Base-by-base conservation (phyloP, 1,284 basidiomycete species). In the Heterobasidion annosum region DNA sequence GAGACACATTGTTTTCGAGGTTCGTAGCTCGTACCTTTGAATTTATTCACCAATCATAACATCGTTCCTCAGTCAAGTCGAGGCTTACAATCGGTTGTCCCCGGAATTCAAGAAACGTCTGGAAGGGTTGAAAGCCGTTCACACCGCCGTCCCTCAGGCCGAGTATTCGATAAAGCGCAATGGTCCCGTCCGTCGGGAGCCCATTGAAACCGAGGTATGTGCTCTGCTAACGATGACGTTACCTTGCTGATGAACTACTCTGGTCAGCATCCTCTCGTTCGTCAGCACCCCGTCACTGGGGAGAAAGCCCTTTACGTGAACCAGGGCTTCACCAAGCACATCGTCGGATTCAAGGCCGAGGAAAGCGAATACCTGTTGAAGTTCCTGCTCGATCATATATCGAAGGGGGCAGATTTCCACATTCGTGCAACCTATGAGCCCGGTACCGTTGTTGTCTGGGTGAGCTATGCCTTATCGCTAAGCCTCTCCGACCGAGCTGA, bases 1-100 rank as follows among this genome's bases (percentile, higher is more conserved):
- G 80, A 9, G 81, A 83, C 65, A 84, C 83, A 0, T 70, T 83
- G 61, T 84, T 83, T 70, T 65, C 73, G 8, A 40, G 37, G 25
- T 25, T 25, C 25, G 25, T 25, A 25, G 25, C 25, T 25, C 25
- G 25, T 25, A 16, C 8, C 40, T 43, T 43, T 8, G 40, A 13
- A 43, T 13, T 4, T 43, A 8, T 16, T 43, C 13, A 8, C 40
- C 3, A 8, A 43, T 13, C 6, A 13, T 43, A 43, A 13, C 12
- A 43, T 7, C 40, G 12, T 16, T 7, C 40, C 12, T 16, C 40
- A 43, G 12, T 13, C 77, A 81, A 59, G 78, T 77, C 54, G 80
- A 81, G 57, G 81, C 83, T 0, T 86, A 85, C 72, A 79, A 80
- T 46, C 76, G 80, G n/a, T 77, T 89, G 54, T 87, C 85, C 0